Percentiles rank a stretch among this genome's conserved stretches.
These are phyloP conservation scores for Dioszegia aurantiaca DNA, from an alignment of 768 basidiomycete species.

Conservation along the genomic window DNA sequence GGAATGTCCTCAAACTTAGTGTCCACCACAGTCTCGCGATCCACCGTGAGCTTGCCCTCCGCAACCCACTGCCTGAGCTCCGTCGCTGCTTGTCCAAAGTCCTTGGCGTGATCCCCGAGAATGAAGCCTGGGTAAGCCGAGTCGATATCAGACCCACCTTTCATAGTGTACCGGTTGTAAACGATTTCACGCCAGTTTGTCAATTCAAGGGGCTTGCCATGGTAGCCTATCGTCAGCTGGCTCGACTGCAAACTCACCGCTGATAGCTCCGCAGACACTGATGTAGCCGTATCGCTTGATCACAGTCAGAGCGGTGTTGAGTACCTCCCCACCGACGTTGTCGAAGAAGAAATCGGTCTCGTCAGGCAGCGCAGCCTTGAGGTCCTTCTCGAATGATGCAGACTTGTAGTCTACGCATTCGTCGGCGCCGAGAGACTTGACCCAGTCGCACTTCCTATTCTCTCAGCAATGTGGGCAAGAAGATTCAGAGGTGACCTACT, in stretches of 20 bases:
- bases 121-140: conserved; percentile 24
- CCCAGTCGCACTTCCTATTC: conserved; percentile 51
- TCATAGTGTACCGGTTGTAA: conserved; percentile 33
- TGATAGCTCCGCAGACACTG: conserved; percentile 29
- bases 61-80: conserved; percentile 31
- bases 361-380: conserved; percentile 23
- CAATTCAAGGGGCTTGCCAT: conserved; percentile 17
- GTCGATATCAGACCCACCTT: conserved; percentile 25
- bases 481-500: too few species aligned
- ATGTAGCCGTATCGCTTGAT: conserved; percentile 26
- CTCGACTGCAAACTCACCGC: conserved; percentile 16
- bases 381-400: conserved; percentile 10
- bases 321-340: conserved; percentile 37
- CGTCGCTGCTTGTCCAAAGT: conserved; percentile 14
- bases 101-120: conserved; percentile 26
- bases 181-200: conserved; percentile 37
- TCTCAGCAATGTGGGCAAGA: too few species aligned
- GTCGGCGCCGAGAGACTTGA: conserved; percentile 50
- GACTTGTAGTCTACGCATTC: conserved; percentile 50
- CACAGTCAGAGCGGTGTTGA: conserved; percentile 24
- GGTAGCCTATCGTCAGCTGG: conserved; percentile 15
- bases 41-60: conserved; percentile 33
- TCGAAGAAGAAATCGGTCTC: conserved; percentile 33
- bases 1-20: conserved; percentile 45
- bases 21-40: conserved; percentile 35